Conservation (phyloP, 768 basidiomycete genomes). For the Leccinum pellstonianum region DNA sequence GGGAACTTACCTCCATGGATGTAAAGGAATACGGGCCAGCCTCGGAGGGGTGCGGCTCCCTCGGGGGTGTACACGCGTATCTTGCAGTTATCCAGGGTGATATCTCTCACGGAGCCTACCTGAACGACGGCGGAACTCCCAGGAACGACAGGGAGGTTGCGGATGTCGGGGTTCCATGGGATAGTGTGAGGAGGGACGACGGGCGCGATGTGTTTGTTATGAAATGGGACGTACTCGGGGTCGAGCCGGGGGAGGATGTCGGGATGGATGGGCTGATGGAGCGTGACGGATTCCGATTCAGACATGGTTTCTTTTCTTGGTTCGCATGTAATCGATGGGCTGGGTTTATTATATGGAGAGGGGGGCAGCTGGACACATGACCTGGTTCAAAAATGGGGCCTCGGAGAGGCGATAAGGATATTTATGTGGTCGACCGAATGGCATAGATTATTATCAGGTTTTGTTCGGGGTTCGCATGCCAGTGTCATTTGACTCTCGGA, state of each 20-base stretch:
- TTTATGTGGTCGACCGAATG: neutral
- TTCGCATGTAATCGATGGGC: neutral
- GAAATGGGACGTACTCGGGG: slow-evolving; percentile 62
- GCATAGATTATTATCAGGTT: neutral
- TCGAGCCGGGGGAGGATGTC: slow-evolving; percentile 55
- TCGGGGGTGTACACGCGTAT: slow-evolving; percentile 66
- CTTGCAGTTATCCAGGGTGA: slow-evolving; percentile 46
- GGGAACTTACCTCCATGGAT: slow-evolving; percentile 61
- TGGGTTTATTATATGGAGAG: neutral
- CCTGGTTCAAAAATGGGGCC: slow-evolving; percentile 10
- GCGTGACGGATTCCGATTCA: neutral
- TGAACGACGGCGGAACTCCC: slow-evolving; percentile 53
- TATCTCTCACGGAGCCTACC: slow-evolving; percentile 55
- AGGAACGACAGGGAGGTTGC: slow-evolving; percentile 49
- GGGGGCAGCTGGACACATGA: slow-evolving; percentile 10
- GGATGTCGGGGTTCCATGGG: slow-evolving; percentile 57
- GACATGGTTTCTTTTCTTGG: slow-evolving; percentile 10
- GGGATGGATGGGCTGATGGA: slow-evolving; percentile 56
- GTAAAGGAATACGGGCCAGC: slow-evolving; percentile 72
- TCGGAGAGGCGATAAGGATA: neutral
- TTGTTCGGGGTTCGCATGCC: neutral
- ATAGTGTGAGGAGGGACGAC: slow-evolving; percentile 51
- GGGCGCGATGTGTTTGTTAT: slow-evolving; percentile 46
- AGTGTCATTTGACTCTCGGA: neutral
- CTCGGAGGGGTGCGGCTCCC: slow-evolving; percentile 44